Base-by-base conservation (phyloP, 768 basidiomycete genomes). In the Lentinula raphanica region DNA sequence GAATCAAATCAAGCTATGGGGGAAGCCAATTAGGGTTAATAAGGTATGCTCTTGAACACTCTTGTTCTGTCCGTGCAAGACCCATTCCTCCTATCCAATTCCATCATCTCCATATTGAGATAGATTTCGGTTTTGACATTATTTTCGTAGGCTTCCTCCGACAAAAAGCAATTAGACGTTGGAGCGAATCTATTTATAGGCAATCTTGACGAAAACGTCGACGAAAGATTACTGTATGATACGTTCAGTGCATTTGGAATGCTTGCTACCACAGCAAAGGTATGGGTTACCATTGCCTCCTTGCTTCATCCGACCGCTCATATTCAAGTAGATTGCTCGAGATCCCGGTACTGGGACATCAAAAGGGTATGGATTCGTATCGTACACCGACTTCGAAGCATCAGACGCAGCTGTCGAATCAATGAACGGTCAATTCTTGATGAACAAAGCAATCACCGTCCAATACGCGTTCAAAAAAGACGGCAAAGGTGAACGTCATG, bases 401-500 rank as follows among this genome's bases (percentile, higher is more conserved):
- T 92, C 97, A 36, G 97, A 99, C 70, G 92, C 92, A 4, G 96
- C 97, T 17, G 82, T 96, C 58, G 97, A 98, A 71, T 85, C 92
- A 9, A 98, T 98, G 96, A 95, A 98, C 64, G 86, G 87, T 38
- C 95, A 98, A 68, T 98, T 93, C 83, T 80, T 98, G 48, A 95
- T 95, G 89, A 98, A 98, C 79, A 98, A 98, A 75, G 90, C 94
- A 55, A 92, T 99, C 68, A 86, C 89, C 17, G 94, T 97, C 11
- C 94, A 98, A 69, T 99, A 97, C 70, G 96, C 97, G 2, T 98
- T 98, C 82, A 98, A 99, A 76, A 98, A 98, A 75, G 97, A 98
- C 67, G 94, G 93, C 44, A 96, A 98, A 69, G 96, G 96, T 58
- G 97, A 99, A 72, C 84, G 97, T 4, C 97, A 98, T 67, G 97